Base-by-base conservation (phyloP, 306 rosid genomes). In the Cicer pinnatifidum region DNA sequence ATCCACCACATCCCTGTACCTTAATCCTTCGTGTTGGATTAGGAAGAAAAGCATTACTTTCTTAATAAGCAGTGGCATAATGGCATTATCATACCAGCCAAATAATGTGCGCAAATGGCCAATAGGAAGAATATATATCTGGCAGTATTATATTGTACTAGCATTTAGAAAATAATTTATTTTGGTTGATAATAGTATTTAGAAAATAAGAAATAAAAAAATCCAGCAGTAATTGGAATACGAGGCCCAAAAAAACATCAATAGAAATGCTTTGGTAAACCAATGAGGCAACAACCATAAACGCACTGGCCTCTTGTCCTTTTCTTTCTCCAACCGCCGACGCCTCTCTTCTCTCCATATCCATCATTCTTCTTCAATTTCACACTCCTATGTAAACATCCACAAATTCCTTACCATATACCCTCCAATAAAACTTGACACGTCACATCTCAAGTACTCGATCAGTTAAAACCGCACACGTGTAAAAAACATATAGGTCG, bases 281-380 rank as follows among this genome's bases (percentile, higher is more conserved):
- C 77, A 59, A 72, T 6, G 77, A 61, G 75, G 79, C 82, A 46
- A 47, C 78, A 84, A 48, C 78, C 83, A 71, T 16, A 37, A 39
- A 61, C 69, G 9, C 72, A 67, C 47, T 83, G 83, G 45, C 77
- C 16, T 44, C 10, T 83, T 72, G 75, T 68, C 80, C 72, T 64
- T 81, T 71, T 78, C 89, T 72, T 47, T 73, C 81, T 77, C 83
- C 82, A 80, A 76, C 87, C 70, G 74, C 84, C 75, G 74, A 80
- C 81, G 71, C 78, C 23, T 74, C 76, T 57, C 38, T 9, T 19
- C n/a, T 67, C 38, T 41, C 37, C 12, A 20, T 58, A 1, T 5
- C 17, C 69, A 43, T 76, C 35, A 67, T 57, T 64, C 81, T 38
- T 39, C 45, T 6, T 37, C 51, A 37, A 67, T 46, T 37, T 12